Base-by-base conservation (phyloP, 2,329 filamentous ascomycete genomes). In the Fusarium chaquense region DNA sequence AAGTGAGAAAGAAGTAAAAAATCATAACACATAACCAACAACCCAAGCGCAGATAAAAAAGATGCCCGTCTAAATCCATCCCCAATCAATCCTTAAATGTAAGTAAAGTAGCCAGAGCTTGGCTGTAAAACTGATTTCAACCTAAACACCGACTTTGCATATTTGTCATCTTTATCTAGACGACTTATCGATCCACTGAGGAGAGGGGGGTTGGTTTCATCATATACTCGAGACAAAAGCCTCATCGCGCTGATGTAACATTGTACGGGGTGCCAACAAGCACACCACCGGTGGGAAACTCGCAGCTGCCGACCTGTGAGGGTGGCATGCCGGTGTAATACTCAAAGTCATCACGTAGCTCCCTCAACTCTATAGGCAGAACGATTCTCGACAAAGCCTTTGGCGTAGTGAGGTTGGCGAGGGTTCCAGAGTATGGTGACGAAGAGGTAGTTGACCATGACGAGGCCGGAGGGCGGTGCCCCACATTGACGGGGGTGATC, bases 281-380 rank as follows among this genome's bases (percentile, higher is more conserved):
- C 11, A 73, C 58, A 26, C 52, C 57, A 16, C 75, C 74, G 28
- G 41, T 54, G n/a, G 51, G 47, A n/a, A 69, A 74, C 38, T 79
- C 77, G 36, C 73, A 75, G 49, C 76, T 54, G n/a, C 68, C 73
- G 3, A 73, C 71, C 16, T 75, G 73, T 4, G 72, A 72, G 2
- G 77, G 74, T 38, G 75, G 75, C 26, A 69, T 70, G 24, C 75
- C 74, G 2, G 76, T 72, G 61, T 80, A 80, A 33, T 76, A 78
- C 32, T 77, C 71, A 12, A 71, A 72, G 22, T 78, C 78, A 44
- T 79, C 76, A 6, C 73, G 70, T 11, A 80, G 63, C 62, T 80
- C 78, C 50, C 45, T 62, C 2, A 76, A 67, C 22, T 72, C 61
- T 3, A 80, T 68, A 11, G 78, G 78, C 1, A 80, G 66, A 0